Evolutionary conservation across 2,329 filamentous ascomycete genomes (phyloP).

Genomic region (Botryosphaeria dothidea): DNA sequence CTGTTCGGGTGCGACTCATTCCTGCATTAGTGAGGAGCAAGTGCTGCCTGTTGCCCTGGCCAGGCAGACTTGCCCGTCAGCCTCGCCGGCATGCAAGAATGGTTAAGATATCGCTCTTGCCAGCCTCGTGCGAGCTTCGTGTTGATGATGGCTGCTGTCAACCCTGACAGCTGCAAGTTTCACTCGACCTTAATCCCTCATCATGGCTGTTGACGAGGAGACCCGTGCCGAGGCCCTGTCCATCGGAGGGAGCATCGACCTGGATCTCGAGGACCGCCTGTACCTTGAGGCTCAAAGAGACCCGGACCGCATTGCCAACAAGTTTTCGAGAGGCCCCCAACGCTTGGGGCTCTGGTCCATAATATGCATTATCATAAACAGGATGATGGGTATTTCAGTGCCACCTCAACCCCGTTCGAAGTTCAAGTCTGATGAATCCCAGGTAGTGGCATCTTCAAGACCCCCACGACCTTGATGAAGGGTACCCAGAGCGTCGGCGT

Average conservation of each 20-base stretch:
- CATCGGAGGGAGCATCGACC: constrained; percentile 18
- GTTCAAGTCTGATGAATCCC: not conserved
- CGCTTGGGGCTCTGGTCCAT: constrained; percentile 23
- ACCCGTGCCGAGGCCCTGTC: constrained; percentile 12
- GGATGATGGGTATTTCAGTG: constrained; percentile 22
- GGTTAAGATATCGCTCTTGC: not conserved
- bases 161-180: not conserved
- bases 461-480: constrained; percentile 24
- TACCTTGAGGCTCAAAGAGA: constrained; percentile 19
- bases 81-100: not conserved
- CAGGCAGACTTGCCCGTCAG: constrained; percentile 6
- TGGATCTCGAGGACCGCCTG: constrained; percentile 16
- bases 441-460: constrained; percentile 24
- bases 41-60: not conserved
- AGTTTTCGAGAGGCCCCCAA: constrained; percentile 21
- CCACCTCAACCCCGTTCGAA: not conserved
- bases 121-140: not conserved
- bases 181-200: not conserved
- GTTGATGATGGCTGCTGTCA: not conserved
- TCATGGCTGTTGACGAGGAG: constrained; percentile 3
- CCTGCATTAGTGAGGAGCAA: not conserved
- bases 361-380: constrained; percentile 22
- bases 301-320: constrained; percentile 22
- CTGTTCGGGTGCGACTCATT: not conserved
- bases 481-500: constrained; percentile 25